Evolutionary conservation across 257 asterid genomes (phyloP).

Genomic region (Fraxinus pennsylvanica): DNA sequence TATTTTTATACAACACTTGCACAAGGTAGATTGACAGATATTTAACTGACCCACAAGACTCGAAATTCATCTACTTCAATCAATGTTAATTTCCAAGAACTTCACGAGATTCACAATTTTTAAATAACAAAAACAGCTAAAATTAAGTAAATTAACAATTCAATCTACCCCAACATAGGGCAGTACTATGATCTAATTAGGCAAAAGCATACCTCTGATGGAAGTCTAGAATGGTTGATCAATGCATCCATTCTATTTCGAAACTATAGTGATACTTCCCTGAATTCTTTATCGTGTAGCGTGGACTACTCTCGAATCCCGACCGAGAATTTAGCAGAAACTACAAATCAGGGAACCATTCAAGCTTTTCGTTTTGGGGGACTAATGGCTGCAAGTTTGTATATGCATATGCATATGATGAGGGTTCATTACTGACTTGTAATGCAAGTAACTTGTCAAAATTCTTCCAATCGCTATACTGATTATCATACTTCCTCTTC

Average conservation of each 20-base stretch:
- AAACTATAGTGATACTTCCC: background rate
- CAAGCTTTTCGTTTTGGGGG: slow-evolving; percentile 36
- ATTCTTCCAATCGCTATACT: slow-evolving; percentile 40
- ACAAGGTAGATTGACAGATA: no score
- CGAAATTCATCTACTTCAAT: background rate
- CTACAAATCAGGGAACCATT: slow-evolving; percentile 66
- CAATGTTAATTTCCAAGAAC: background rate
- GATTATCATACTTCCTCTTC: slow-evolving; percentile 32
- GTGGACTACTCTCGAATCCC: background rate
- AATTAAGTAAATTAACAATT: slow-evolving; percentile 24
- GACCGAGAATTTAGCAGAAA: slow-evolving; percentile 15
- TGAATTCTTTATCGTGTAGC: background rate
- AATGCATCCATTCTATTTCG: background rate
- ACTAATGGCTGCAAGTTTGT: slow-evolving; percentile 41
- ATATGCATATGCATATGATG: slow-evolving; percentile 44
- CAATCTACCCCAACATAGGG: slow-evolving; percentile 12
- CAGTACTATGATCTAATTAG: no score
- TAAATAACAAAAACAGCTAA: slow-evolving; percentile 18
- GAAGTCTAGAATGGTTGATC: slow-evolving; percentile 22
- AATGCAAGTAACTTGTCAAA: slow-evolving; percentile 42
- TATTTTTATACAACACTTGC: no score
- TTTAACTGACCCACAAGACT: no score
- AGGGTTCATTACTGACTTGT: slow-evolving; percentile 33
- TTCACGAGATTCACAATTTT: slow-evolving; percentile 35
- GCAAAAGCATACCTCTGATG: background rate